Evolutionary conservation across 169 alveolate genomes (phyloP), one percentile per base, ranked within the genome.

Genomic region (Cryptosporidium parvum): DNA sequence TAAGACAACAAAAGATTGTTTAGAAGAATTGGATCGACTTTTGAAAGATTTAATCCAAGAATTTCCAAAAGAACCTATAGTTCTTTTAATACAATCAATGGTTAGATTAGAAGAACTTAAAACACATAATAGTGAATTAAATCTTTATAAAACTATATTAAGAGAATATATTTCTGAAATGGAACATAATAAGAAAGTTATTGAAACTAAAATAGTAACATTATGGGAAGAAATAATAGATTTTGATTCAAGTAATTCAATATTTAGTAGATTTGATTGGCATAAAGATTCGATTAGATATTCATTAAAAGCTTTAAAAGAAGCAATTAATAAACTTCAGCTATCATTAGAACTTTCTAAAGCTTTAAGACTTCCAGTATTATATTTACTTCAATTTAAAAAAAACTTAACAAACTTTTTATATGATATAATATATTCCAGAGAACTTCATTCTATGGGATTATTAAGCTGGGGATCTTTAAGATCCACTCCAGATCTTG

Each of bases 371-470:
- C 80, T 80, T 62, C 89, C 89, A 10, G 89, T 80, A n/a, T 42
- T 80, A 3, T 80, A 80, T 39, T 62, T 80, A 12, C n/a, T 80
- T 10, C 69, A 80, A 26, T 80, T 44, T 14, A 37, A 65, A 18
- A 8, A 48, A 12, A 53, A 80, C 65, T 39, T 80, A 10, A 42
- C 75, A 10, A 29, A 44, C 51, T 65, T 80, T 42, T 21, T 80
- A 44, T 80, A 62, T 31, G 89, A 80, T 26, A 80, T 80, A 2
- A 10, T 80, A 12, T 80, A 62, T 21, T 80, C 89, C 5, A 59
- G 89, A 44, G 73, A 80, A 39, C 44, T 80, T 44, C 89, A 80
- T 48, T 80, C 89, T 1, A 80, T 62, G 75, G 75, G 75, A 42
- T 16, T 80, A 14, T 21, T 80, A 14, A 62, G 80, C 12, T 80